Percentiles rank a stretch among this genome's conserved stretches.
phyloP scores from a whole-genome alignment of 106 monocot species.

The Dendrobium officinale region DNA sequence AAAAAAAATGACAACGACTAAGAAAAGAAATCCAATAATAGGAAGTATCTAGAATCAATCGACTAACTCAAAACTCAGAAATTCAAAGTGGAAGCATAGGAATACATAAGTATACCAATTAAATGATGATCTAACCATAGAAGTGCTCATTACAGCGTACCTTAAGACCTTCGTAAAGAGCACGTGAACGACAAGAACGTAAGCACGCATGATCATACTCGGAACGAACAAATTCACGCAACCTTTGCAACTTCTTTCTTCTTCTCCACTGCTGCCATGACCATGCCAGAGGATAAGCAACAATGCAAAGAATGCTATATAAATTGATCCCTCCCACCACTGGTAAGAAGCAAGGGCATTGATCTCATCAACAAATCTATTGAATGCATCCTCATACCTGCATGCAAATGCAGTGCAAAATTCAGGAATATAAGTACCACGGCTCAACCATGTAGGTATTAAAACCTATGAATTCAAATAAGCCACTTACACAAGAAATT shows the following conservation, averaged over 20 bases:
- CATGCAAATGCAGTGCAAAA: not conserved
- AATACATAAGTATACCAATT: not conserved
- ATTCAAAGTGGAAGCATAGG: not conserved
- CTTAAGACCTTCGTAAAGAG: slow-evolving; percentile 97
- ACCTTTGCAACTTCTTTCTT: slow-evolving; percentile 74
- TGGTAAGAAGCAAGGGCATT: slow-evolving; percentile 86
- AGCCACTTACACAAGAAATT: not conserved
- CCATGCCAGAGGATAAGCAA: slow-evolving; percentile 92
- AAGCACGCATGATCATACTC: slow-evolving; percentile 98
- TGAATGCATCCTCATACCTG: slow-evolving; percentile 98
- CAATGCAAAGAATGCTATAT: slow-evolving; percentile 70
- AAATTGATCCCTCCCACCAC: slow-evolving; percentile 97
- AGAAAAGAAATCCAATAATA: not conserved
- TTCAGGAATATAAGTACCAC: not conserved
- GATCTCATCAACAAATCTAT: slow-evolving; percentile 95
- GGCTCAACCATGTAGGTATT: not conserved
- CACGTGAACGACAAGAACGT: slow-evolving; percentile 93
- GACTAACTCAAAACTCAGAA: not conserved
- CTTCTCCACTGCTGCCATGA: slow-evolving; percentile 99
- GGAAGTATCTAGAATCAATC: not conserved
- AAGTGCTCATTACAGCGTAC: slow-evolving; percentile 23
- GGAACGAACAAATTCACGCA: slow-evolving; percentile 95
- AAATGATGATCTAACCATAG: not conserved
- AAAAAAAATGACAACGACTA: not conserved
- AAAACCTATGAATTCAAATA: not conserved